phyloP scores from a whole-genome alignment of 352 stramenopile species.

The Pythium myriotylum region DNA sequence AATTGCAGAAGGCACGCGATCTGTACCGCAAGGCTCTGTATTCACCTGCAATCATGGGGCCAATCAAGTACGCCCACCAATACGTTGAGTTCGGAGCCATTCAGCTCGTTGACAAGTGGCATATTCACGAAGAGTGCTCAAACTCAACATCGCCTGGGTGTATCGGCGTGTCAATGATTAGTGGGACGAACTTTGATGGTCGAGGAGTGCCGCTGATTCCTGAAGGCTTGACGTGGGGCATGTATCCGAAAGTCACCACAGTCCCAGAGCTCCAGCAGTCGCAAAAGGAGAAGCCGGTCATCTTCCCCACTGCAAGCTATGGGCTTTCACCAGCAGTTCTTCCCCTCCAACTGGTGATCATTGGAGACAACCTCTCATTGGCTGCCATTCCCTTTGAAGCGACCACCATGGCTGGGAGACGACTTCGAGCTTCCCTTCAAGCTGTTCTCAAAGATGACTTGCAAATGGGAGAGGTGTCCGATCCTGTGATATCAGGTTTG shows the following conservation, averaged over 20 bases:
- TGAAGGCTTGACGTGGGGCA: constrained; percentile 71
- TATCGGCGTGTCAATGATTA: constrained; percentile 86
- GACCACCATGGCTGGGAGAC: constrained; percentile 83
- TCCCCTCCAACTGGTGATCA: constrained; percentile 69
- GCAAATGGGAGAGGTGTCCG: constrained; percentile 9
- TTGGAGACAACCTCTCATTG: constrained; percentile 61
- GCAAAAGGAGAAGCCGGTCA: constrained; percentile 81
- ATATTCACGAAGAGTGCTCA: constrained; percentile 65
- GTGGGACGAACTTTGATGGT: constrained; percentile 77
- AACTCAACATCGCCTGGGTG: constrained; percentile 73
- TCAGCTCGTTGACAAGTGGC: constrained; percentile 61
- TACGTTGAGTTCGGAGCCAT: constrained; percentile 82
- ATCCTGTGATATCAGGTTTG: constrained; percentile 72
- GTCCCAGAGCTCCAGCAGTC: constrained; percentile 67
- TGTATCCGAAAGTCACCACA: constrained; percentile 73
- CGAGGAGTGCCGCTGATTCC: constrained; percentile 60
- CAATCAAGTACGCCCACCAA: constrained; percentile 61
- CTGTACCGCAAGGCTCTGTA: constrained; percentile 56
- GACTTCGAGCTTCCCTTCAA: constrained; percentile 51
- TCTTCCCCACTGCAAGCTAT: constrained; percentile 78
- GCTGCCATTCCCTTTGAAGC: constrained; percentile 81
- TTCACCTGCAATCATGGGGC: constrained; percentile 39
- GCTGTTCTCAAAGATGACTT: constrained; percentile 33
- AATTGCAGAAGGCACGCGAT: constrained; percentile 61
- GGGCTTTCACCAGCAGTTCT: constrained; percentile 72